phyloP scores from a whole-genome alignment of 2,329 filamentous ascomycete genomes.

The Colletotrichum sp. region DNA sequence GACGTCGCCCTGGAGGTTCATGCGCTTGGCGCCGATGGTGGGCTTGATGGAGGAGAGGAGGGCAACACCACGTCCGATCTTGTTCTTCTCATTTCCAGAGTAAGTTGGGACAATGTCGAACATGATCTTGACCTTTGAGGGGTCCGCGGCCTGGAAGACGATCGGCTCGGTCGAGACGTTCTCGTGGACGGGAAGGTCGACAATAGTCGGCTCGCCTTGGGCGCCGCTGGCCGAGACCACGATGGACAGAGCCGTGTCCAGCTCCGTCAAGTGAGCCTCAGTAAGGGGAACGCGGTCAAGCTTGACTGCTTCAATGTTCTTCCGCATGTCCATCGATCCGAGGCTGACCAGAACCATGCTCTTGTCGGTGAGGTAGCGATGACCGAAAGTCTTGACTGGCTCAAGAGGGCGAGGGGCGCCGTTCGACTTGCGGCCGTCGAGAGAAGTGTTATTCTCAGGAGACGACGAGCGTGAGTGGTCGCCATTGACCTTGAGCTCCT shows the following conservation, averaged over 20 bases:
- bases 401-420: constrained; percentile 63
- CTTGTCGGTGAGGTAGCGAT: constrained; percentile 89
- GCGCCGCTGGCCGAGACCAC: constrained; percentile 88
- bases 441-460: constrained; percentile 52
- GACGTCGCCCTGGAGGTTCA: constrained; percentile 89
- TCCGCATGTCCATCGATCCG: constrained; percentile 93
- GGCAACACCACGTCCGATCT: constrained; percentile 88
- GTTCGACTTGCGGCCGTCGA: constrained; percentile 63
- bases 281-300: constrained; percentile 87
- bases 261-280: constrained; percentile 88
- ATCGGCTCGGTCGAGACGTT: constrained; percentile 94
- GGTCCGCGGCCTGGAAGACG: constrained; percentile 81
- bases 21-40: constrained; percentile 82
- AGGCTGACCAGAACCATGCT: constrained; percentile 91
- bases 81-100: constrained; percentile 84
- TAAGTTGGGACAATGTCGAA: constrained; percentile 98
- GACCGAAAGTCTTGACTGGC: constrained; percentile 92
- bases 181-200: constrained; percentile 92
- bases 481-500: constrained; percentile 30
- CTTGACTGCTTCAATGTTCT: constrained; percentile 78
- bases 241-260: constrained; percentile 92
- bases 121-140: constrained; percentile 81
- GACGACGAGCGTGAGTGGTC: constrained; percentile 17
- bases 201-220: constrained; percentile 82
- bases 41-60: constrained; percentile 86